A percentile compares a stretch with the other conserved stretches of the same genome.
Evolutionary conservation across 305 asterid genomes (phyloP).

Genomic region (Ilex paraguariensis): DNA sequence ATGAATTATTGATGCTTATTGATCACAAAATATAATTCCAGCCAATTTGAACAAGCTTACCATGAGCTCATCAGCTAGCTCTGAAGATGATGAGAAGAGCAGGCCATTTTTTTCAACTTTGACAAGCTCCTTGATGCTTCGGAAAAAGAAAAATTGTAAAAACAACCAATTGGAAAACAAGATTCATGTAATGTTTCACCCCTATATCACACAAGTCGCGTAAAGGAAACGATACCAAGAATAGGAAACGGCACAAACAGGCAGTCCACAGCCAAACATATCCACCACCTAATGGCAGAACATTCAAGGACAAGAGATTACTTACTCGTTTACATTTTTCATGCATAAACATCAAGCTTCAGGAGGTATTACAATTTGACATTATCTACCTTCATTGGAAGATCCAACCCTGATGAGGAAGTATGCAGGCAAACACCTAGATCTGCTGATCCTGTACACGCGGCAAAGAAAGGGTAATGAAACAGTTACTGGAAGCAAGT

Average conservation of each 20-base stretch:
- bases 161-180: not conserved
- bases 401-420: slow-evolving; percentile 93
- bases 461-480: slow-evolving; percentile 19
- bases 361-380: not conserved
- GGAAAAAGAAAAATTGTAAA: slow-evolving; percentile 19
- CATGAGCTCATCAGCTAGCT: slow-evolving; percentile 89
- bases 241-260: slow-evolving; percentile 96
- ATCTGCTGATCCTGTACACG: slow-evolving; percentile 76
- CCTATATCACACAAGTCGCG: not conserved
- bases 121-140: slow-evolving; percentile 85
- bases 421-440: slow-evolving; percentile 94
- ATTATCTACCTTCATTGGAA: slow-evolving; percentile 83
- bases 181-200: slow-evolving; percentile 7
- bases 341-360: slow-evolving; percentile 4
- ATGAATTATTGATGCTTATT: slow-evolving; percentile 1
- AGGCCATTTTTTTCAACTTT: slow-evolving; percentile 83
- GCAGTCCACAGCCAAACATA: slow-evolving; percentile 98
- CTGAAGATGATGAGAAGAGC: slow-evolving; percentile 88
- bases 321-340: not conserved
- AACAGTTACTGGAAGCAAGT: slow-evolving; percentile 2
- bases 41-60: slow-evolving; percentile 35
- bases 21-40: slow-evolving; percentile 1
- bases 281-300: slow-evolving; percentile 70
- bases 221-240: slow-evolving; percentile 58
- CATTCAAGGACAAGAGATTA: slow-evolving; percentile 15